Evolutionary conservation across 192 early-diverging fungal species (phyloP), one percentile per base, ranked within the genome.

Genomic region (Obelidium mucronatum): DNA sequence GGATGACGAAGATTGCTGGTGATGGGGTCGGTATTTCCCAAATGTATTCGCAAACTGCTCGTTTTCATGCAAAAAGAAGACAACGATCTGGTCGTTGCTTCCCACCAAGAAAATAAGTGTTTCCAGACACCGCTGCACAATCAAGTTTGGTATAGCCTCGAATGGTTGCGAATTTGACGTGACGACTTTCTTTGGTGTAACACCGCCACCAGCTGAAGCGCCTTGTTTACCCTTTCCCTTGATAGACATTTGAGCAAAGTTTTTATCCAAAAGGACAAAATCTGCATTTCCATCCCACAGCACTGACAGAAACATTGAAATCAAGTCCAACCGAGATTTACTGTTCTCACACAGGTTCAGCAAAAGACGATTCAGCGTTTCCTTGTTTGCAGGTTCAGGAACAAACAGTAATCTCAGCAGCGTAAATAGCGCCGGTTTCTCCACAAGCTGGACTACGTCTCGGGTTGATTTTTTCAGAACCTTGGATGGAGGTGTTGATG

Each of bases 291-390:
- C 94, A 74, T 95, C 92, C 66, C 91, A 91, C 35, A 99, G 83
- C 30, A 97, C 90, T 24, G 90, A 92, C 53, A 99, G 84, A 56
- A 99, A 84, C 34, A 97, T 87, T 6, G 93, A 91, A 26, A 99
- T 86, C 3, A 97, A 78, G 60, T 99, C 96, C 13, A 85, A 77
- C 28, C 96, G 87, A 1, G 95, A 93, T 63, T 90, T 92, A 42
- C 88, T 91, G 78, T 97, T 97, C 79, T 97, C 95, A 78, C 94
- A 94, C 2, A 99, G 85, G 67, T 94, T 94, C 5, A 91, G 82
- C 42, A 97, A 78, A 19, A 94, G 67, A 34, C 85, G 81, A 75
- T 92, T 90, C n/a, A 94, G 70, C 8, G 90, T 80, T 44, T 83
- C 84, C 31, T 88, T 88, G 39, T 74, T 78, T 11, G 92, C 86